Evolutionary conservation across 1,284 basidiomycete species (phyloP).

Genomic region (Sporisorium exsertum): DNA sequence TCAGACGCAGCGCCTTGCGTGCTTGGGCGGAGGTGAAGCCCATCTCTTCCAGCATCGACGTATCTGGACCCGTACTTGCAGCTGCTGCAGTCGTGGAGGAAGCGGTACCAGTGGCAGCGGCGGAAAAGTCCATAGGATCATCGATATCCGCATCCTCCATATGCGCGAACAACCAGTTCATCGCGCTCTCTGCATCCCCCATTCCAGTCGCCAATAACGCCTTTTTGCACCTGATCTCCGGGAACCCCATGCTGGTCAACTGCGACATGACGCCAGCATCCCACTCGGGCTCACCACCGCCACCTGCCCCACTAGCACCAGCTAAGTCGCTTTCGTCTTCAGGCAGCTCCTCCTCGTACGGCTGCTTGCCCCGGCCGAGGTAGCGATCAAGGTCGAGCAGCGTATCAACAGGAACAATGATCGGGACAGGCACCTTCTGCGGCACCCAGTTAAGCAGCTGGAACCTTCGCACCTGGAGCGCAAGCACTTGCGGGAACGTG

Average conservation of each 20-base stretch:
- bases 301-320: not conserved
- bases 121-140: slow-evolving; percentile 75
- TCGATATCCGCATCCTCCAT: slow-evolving; percentile 97
- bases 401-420: slow-evolving; percentile 76
- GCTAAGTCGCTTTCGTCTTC: slow-evolving; percentile 70
- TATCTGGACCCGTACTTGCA: slow-evolving; percentile 67
- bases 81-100: slow-evolving; percentile 14
- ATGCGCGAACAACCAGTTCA: slow-evolving; percentile 94
- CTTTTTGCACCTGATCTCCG: slow-evolving; percentile 59
- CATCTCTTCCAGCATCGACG: slow-evolving; percentile 84
- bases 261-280: slow-evolving; percentile 60
- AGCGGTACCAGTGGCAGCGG: slow-evolving; percentile 16
- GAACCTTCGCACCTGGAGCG: slow-evolving; percentile 93
- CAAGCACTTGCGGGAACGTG: slow-evolving; percentile 87
- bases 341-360: slow-evolving; percentile 80
- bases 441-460: slow-evolving; percentile 98
- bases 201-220: slow-evolving; percentile 86
- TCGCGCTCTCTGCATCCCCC: slow-evolving; percentile 81
- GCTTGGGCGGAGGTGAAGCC: slow-evolving; percentile 89
- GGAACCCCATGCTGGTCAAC: slow-evolving; percentile 65
- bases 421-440: slow-evolving; percentile 89
- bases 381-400: slow-evolving; percentile 78
- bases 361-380: slow-evolving; percentile 80
- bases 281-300: slow-evolving; percentile 29
- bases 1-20: slow-evolving; percentile 85